Evolutionary conservation across 768 basidiomycete genomes (phyloP).

Genomic region (Dioszegia hungarica): DNA sequence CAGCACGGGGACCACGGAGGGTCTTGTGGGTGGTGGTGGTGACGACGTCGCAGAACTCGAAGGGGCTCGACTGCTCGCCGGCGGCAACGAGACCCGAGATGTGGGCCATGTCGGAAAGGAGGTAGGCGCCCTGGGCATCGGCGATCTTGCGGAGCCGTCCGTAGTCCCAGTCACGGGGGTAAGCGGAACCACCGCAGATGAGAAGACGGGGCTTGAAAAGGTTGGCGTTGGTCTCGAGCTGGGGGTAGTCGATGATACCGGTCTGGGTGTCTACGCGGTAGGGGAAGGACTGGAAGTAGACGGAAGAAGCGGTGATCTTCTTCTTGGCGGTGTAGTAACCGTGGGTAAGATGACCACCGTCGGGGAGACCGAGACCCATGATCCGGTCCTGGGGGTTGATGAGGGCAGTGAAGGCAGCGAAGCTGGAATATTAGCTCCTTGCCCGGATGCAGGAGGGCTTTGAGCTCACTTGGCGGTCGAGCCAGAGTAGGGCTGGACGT

Average conservation of each 20-base stretch:
- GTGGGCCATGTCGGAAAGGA: conserved; percentile 97
- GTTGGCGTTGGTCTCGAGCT: conserved; percentile 75
- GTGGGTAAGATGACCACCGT: conserved; percentile 95
- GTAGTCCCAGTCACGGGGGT: conserved; percentile 98
- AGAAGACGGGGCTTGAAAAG: conserved; percentile 92
- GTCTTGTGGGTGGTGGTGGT: conserved; percentile 99
- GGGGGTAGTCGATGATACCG: conserved; percentile 83
- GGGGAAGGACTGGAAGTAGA: conserved; percentile 98
- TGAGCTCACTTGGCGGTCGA: conserved; percentile 73
- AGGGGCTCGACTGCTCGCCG: conserved; percentile 81
- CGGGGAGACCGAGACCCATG: conserved; percentile 97
- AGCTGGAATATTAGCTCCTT: conserved; percentile 55
- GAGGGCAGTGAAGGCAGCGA: conserved; percentile 91
- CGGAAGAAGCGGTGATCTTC: conserved; percentile 99
- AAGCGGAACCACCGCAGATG: conserved; percentile 97
- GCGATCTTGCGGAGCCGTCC: conserved; percentile 71
- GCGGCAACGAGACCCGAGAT: conserved; percentile 93
- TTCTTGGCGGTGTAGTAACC: conserved; percentile 99
- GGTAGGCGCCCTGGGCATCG: conserved; percentile 80
- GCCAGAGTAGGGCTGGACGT: conserved; percentile 92
- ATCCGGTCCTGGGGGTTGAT: conserved; percentile 95
- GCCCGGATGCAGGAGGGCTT: neutral
- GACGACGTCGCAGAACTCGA: conserved; percentile 94
- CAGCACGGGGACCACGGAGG: conserved; percentile 94
- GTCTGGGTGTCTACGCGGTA: conserved; percentile 71